Percentiles rank a stretch among this genome's conserved stretches.
Evolutionary conservation across 495 filamentous ascomycete genomes (phyloP).

Genomic region (Tuber magnatum): DNA sequence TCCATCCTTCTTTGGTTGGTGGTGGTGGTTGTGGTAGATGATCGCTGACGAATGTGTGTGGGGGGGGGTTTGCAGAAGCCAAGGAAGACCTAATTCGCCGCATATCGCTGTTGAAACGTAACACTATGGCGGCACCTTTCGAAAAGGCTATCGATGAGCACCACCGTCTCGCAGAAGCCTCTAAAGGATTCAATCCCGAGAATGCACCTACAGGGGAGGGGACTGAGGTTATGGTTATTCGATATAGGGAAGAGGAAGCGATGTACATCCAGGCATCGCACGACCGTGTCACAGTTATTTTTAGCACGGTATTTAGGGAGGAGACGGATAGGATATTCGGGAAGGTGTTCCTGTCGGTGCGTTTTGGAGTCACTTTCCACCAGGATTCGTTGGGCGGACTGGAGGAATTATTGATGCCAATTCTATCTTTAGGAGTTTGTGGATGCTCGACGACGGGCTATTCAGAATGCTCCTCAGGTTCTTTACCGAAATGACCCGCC

Average conservation of each 20-base stretch:
- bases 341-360: slow-evolving; percentile 74
- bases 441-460: slow-evolving; percentile 83
- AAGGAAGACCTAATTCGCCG: slow-evolving; percentile 77
- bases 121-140: slow-evolving; percentile 96
- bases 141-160: slow-evolving; percentile 93
- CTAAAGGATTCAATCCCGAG: slow-evolving; percentile 82
- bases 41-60: neutral
- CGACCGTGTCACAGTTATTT: slow-evolving; percentile 96
- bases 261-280: slow-evolving; percentile 97
- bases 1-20: neutral
- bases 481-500: slow-evolving; percentile 92
- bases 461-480: slow-evolving; percentile 98
- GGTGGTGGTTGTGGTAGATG: neutral
- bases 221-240: slow-evolving; percentile 88
- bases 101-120: slow-evolving; percentile 84
- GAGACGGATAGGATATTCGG: slow-evolving; percentile 96
- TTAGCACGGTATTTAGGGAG: slow-evolving; percentile 95
- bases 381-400: slow-evolving; percentile 8
- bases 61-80: slow-evolving; percentile 51
- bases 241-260: slow-evolving; percentile 98
- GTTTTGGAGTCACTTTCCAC: slow-evolving; percentile 29
- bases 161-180: slow-evolving; percentile 72
- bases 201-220: slow-evolving; percentile 89
- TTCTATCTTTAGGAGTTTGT: slow-evolving; percentile 74
- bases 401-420: neutral